Evolutionary conservation across 805 yeast species (phyloP), one percentile per base, ranked within the genome.

Genomic region (Lipomyces orientalis): DNA sequence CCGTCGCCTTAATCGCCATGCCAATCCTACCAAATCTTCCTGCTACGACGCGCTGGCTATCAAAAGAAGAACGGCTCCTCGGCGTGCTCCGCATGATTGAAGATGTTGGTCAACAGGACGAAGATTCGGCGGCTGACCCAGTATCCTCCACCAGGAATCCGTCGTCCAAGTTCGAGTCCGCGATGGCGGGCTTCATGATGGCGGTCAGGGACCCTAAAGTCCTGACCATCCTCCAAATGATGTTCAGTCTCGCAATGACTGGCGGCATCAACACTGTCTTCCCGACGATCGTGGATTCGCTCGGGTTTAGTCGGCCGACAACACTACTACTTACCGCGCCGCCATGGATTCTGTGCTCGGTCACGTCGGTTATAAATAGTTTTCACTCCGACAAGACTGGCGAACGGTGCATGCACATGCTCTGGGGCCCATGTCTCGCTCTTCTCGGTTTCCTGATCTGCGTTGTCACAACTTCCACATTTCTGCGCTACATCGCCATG

Each of bases 401-500:
- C 19, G 72, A 69, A 61, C 72, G 71, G 5, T 84, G 81, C 75
- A 82, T 78, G 76, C 88, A 85, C 71, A 83, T 83, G 61, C 78
- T 81, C 2, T 69, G 77, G 19, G 87, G 88, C 6, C 73, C 85
- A 64, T n/a, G 77, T 2, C 64, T 83, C 1, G 75, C 88, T 1
- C 73, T 85, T 71, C 70, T 79, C 4, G 81, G 88, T 0, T 85
- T 84, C 73, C 81, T 83, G 54, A 81, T 86, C 33, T 81, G 86
- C 0, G 85, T 83, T 29, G 76, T 86, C 2, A 81, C 87, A 0
- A 76, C 84, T 61, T 82, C 84, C 64, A 83, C 85, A 1, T 88
- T 86, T 6, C 88, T 88, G 5, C 79, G 89, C 64, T 86, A 86
- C 71, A 83, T 86, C 69, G 83, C 88, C 16, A 85, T 86, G 87